A percentile compares a stretch with the other conserved stretches of the same genome.
Conservation (phyloP, 805 yeast species). For the Peterozyma toletana region DNA sequence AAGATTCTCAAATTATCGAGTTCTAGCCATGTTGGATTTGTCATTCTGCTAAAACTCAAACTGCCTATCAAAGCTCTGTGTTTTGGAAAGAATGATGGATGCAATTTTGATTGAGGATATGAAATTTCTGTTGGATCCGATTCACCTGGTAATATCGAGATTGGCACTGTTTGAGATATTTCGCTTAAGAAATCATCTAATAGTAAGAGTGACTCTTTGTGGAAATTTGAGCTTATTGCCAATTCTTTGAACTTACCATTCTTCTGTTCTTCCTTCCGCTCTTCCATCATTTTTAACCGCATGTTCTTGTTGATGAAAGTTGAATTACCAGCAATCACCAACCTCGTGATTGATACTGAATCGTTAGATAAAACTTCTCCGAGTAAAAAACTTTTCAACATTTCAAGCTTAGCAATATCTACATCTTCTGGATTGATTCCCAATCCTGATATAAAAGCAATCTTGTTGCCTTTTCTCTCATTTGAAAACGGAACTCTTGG, state of each 20-base stretch:
- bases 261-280: constrained; percentile 20
- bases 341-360: constrained; percentile 31
- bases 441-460: constrained; percentile 78
- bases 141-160: constrained; percentile 78
- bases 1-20: constrained; percentile 49
- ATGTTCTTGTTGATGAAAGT: constrained; percentile 16
- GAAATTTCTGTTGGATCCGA: constrained; percentile 80
- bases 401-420: constrained; percentile 37
- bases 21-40: constrained; percentile 75
- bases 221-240: constrained; percentile 45
- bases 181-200: constrained; percentile 56
- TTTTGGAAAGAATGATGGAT: constrained; percentile 57
- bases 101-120: constrained; percentile 89
- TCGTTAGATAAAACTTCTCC: constrained; percentile 54
- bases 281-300: constrained; percentile 20
- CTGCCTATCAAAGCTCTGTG: constrained; percentile 33
- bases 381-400: constrained; percentile 60
- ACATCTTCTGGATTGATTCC: constrained; percentile 40
- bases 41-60: constrained; percentile 32
- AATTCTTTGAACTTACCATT: constrained; percentile 33
- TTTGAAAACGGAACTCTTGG: constrained; percentile 16
- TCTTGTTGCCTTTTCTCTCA: constrained; percentile 26
- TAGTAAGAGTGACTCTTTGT: constrained; percentile 37
- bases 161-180: constrained; percentile 52
- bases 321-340: constrained; percentile 74